Evolutionary conservation across 1,284 basidiomycete species (phyloP), one percentile per base, ranked within the genome.

Genomic region (Puccinia novopanici): DNA sequence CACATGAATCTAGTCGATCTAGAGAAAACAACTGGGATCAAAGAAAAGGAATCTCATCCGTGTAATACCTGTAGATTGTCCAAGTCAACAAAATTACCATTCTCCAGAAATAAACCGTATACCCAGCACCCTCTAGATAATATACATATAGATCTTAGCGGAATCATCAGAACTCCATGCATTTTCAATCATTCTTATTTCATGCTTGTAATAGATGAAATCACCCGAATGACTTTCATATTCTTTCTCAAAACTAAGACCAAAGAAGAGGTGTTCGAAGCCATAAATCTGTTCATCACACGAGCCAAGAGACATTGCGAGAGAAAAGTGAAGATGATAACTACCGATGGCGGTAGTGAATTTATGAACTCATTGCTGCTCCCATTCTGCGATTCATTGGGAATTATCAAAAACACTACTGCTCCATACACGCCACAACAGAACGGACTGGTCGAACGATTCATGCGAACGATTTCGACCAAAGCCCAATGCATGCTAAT

Each of bases 401-500:
- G 73, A 17, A 75, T 75, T 27, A n/a, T 45, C 57, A 40, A 37
- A 22, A 75, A 30, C 12, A 55, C 61, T 12, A 63, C 54, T 3
- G 61, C 73, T 3, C 73, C 73, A 9, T 45, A 75, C 37, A 63
- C 73, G 17, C 73, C 73, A 45, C 57, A 75, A 55, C 54, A 75
- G 45, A 75, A 75, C 34, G 37, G 37, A 0, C 48, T 63, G 3
- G 55, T 55, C 4, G 73, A 75, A 48, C 19, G 73, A 24, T 27
- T 15, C 6, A 75, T 61, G 27, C 30, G 73, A 24, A 61, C 55
- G 3, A 13, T 75, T 22, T 45, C 48, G 5, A 61, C 57, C 19
- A 75, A 75, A 48, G 57, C 24, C 15, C 19, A 24, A 61, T 42
- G 42, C 0, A 12, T 75, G 3, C 57, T 75, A 24, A 22, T 61